These are phyloP conservation scores for Adansonia gregorii DNA, from an alignment of 441 rosid genomes.

Conservation along the genomic window DNA sequence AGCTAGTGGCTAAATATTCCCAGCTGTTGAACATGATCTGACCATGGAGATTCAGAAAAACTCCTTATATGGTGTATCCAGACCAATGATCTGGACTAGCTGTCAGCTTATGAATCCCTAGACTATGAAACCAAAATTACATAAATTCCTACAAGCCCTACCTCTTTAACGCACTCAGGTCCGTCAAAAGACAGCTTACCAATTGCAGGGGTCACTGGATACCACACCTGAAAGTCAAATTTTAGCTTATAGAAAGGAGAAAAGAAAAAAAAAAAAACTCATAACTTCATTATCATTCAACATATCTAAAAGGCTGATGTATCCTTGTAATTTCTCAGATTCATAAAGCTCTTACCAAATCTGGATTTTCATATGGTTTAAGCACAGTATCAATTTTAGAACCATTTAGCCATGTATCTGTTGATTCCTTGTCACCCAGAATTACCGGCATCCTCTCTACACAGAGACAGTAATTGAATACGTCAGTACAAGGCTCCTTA, in stretches of 20 bases:
- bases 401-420: conserved; percentile 68
- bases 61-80: neutral
- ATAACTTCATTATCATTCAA: neutral
- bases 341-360: conserved; percentile 59
- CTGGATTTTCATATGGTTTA: conserved; percentile 66
- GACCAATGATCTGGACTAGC: neutral
- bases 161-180: conserved; percentile 84
- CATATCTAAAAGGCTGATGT: conserved; percentile 5
- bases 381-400: conserved; percentile 56
- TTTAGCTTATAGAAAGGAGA: neutral
- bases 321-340: conserved; percentile 4
- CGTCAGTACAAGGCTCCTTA: neutral
- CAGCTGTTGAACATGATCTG: neutral
- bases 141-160: conserved; percentile 28
- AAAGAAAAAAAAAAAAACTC: neutral
- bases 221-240: conserved; percentile 62
- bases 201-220: conserved; percentile 79
- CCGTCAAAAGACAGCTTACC: conserved; percentile 76
- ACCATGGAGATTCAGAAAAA: conserved; percentile 17
- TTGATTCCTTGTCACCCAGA: conserved; percentile 65
- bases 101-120: neutral
- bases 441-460: conserved; percentile 92
- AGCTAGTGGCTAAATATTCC: neutral
- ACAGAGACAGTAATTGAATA: conserved; percentile 14
- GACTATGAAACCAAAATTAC: conserved; percentile 1